Evolutionary conservation across 306 rosid species (phyloP).

Genomic region (Corylus heterophylla): DNA sequence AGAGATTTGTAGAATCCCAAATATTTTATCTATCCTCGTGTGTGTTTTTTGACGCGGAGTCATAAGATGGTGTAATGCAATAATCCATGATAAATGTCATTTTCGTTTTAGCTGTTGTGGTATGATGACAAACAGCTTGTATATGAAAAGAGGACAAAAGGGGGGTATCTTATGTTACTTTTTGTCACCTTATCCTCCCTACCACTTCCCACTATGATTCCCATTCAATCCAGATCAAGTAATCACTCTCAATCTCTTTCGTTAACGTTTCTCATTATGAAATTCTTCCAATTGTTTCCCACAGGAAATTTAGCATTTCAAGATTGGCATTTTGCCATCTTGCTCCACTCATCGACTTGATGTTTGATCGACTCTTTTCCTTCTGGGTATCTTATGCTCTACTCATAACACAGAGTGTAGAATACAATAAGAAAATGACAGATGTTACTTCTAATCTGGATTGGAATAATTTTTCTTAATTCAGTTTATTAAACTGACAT

Average conservation of each 20-base stretch:
- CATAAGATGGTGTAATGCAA: too few species aligned
- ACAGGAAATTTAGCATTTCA: background rate
- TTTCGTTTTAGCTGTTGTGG: background rate
- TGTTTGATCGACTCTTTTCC: background rate
- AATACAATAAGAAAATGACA: too few species aligned
- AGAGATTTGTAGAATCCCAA: too few species aligned
- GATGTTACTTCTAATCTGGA: too few species aligned
- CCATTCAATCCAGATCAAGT: background rate
- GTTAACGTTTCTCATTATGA: background rate
- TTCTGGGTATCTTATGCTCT: background rate
- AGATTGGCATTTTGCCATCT: background rate
- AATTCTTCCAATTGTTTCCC: background rate
- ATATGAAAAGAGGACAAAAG: background rate
- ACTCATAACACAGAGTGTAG: background rate
- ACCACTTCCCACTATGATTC: background rate
- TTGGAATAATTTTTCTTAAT: too few species aligned
- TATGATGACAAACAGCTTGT: constrained; percentile 8
- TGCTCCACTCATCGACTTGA: background rate
- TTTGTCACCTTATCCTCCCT: background rate
- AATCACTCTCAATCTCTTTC: background rate
- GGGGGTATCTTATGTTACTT: background rate
- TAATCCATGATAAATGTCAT: too few species aligned
- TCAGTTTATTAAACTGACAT: too few species aligned
- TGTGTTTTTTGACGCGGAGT: too few species aligned
- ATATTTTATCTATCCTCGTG: too few species aligned